A percentile compares a stretch with the other conserved stretches of the same genome.
Evolutionary conservation across 2,329 filamentous ascomycete genomes (phyloP).

Genomic region (Fonsecaea monophora): DNA sequence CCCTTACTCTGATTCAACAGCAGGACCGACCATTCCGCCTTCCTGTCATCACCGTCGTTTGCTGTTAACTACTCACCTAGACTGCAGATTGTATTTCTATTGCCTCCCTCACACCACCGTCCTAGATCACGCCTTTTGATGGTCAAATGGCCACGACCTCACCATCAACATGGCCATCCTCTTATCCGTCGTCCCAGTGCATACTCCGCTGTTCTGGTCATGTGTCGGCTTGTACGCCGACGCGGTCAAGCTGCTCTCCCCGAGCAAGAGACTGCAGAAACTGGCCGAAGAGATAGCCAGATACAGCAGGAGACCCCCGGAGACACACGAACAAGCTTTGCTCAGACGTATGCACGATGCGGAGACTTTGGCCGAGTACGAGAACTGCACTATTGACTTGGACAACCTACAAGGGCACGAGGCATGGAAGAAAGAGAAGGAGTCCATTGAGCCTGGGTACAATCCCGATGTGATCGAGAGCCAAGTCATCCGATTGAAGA

Average conservation of each 20-base stretch:
- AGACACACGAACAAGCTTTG: constrained; percentile 24
- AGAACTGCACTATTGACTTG: constrained; percentile 74
- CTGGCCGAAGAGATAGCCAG: constrained; percentile 35
- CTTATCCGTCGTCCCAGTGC: constrained; percentile 59
- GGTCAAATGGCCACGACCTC: constrained; percentile 64
- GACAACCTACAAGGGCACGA: constrained; percentile 82
- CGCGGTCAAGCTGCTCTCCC: constrained; percentile 33
- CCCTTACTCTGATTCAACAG: constrained; percentile 3
- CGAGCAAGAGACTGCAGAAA: constrained; percentile 30
- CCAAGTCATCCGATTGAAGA: constrained; percentile 75
- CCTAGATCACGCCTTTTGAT: constrained; percentile 61
- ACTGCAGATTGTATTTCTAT: background rate
- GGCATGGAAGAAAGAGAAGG: constrained; percentile 74
- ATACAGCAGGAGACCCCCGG: constrained; percentile 30
- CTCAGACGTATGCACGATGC: constrained; percentile 58
- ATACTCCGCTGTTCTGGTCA: constrained; percentile 32
- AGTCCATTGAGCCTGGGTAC: constrained; percentile 68
- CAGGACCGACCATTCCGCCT: constrained; percentile 14
- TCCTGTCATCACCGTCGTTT: constrained; percentile 9
- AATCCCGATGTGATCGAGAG: constrained; percentile 71
- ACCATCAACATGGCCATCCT: constrained; percentile 67
- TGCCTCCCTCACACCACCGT: background rate
- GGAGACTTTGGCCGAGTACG: constrained; percentile 74
- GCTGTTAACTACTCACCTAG: constrained; percentile 6
- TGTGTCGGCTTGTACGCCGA: constrained; percentile 34